These are phyloP conservation scores for Trichoderma pleuroti DNA, from an alignment of 2,329 filamentous ascomycete genomes.

Conservation along the genomic window DNA sequence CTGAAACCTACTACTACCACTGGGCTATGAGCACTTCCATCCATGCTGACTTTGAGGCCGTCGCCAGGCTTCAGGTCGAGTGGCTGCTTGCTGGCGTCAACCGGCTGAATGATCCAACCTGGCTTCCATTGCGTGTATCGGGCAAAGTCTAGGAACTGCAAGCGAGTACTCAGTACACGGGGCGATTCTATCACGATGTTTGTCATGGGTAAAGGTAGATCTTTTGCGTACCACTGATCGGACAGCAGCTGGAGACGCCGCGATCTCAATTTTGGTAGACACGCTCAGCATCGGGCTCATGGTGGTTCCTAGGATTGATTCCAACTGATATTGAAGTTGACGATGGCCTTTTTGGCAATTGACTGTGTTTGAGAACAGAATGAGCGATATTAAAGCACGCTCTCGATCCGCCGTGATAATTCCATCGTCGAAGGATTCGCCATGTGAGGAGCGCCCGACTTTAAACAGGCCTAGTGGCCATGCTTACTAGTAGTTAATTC, in stretches of 20 bases:
- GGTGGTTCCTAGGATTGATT: not conserved
- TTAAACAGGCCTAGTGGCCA: not conserved
- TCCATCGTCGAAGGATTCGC: not conserved
- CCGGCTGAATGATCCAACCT: constrained; percentile 5
- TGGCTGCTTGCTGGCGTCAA: not conserved
- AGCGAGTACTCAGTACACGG: not conserved
- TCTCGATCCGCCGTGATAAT: not conserved
- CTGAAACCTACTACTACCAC: not conserved
- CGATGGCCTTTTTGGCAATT: not conserved
- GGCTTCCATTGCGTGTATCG: constrained; percentile 12
- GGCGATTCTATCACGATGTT: not conserved
- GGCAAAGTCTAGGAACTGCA: constrained; percentile 9
- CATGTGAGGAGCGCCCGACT: not conserved
- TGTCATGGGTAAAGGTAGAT: not conserved
- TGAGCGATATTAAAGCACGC: not conserved
- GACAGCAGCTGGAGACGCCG: constrained; percentile 7
- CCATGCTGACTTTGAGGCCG: constrained; percentile 6
- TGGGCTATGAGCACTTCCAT: not conserved
- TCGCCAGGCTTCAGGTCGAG: constrained; percentile 3
- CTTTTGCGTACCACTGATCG: constrained; percentile 1
- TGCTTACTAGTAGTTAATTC: not conserved
- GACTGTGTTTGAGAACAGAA: not conserved
- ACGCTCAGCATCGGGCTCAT: constrained; percentile 11
- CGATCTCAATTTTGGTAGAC: constrained; percentile 13
- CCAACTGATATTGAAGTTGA: too few species aligned